Base-by-base conservation (phyloP, 179 eudicot genomes). In the Silene vulgaris region DNA sequence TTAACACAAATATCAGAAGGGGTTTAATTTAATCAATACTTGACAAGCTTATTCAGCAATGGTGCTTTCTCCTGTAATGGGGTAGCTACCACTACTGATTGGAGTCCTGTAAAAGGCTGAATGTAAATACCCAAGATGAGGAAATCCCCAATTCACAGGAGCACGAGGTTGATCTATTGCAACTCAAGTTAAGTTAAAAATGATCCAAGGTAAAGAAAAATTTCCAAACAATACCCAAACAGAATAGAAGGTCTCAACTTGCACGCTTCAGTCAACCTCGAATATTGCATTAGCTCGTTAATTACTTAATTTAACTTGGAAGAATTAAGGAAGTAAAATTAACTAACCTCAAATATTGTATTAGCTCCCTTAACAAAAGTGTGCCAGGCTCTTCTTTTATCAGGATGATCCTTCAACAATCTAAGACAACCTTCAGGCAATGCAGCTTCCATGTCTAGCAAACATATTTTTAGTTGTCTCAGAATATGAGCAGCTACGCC, bases 401-500 rank as follows among this genome's bases (percentile, higher is more conserved):
- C 82, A 19, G 64, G 62, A 43, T 79, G 72, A 71, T 80, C 85
- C 87, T 87, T 87, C 30, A 90, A 89, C 3, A 59, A 82, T 81
- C 91, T 85, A 64, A 87, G 65, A 71, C 95, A 87, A 71, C 88
- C 97, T 84, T 83, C 90, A 32, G 97, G 91, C 64, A 95, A 81
- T 20, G 95, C 96, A 78, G 92, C 91, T 75, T 92, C 97, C 85
- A 92, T 86, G 78, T 95, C 99, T 75, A 95, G 97, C 86, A 95
- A 80, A 67, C 82, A 82, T 74, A 88, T 82, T 80, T 92, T 92
- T 2, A 95, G 93, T 74, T 80, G 86, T 73, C 87, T 70, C 56
- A 95, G 72, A 82, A 95, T 82, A 67, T 85, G 86, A 74, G 82
- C 81, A 72, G 81, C 88, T 73, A 84, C 77, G 23, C 92, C 96